Evolutionary conservation across 306 rosid genomes (phyloP), one percentile per base, ranked within the genome.

Genomic region (Rubus idaeus): DNA sequence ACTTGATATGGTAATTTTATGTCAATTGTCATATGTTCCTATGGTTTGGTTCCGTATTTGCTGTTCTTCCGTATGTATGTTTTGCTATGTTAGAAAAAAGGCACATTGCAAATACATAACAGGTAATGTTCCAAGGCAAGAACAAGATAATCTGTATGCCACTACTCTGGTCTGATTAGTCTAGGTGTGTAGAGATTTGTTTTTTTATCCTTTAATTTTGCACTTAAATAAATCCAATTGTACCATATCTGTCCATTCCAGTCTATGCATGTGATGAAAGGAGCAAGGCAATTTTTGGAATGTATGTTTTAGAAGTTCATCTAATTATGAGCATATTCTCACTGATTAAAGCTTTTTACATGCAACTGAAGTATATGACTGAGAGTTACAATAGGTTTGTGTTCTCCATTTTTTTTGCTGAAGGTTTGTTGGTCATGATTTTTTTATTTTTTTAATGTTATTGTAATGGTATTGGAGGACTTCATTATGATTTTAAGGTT

Each of bases 1-100:
- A 91, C 52, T 84, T 93, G 73, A 39, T 93, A 53, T 93, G 98
- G 98, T 93, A 91, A 86, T 71, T 65, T 65, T 44, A 14, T 57
- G 51, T 53, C 21, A 13, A 44, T 49, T 61, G 46, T 68, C 30
- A 50, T 75, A 51, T 42, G 51, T 20, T 9, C 58, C 0, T 20
- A 68, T n/a, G 73, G 55, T 79, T 66, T 70, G 20, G 58, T 70
- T 41, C 4, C 68, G 23, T 71, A 40, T 21, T 35, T 51, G 9
- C 30, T 10, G 6, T 37, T 72, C 65, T 81, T 35, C 21, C 26
- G 21, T 57, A n/a, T 55, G 71, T 8, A 21, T 72, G 49, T 18
- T 71, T 68, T 47, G 11, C 51, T 56, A 8, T 50, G 57, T 13
- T 42, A 74, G 57, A 75, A 20, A 21, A 20, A 39, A 17, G 70